A percentile compares a stretch with the other conserved stretches of the same genome.
Evolutionary conservation across 192 early-diverging fungal species (phyloP).

Genomic region (Podila epigama): DNA sequence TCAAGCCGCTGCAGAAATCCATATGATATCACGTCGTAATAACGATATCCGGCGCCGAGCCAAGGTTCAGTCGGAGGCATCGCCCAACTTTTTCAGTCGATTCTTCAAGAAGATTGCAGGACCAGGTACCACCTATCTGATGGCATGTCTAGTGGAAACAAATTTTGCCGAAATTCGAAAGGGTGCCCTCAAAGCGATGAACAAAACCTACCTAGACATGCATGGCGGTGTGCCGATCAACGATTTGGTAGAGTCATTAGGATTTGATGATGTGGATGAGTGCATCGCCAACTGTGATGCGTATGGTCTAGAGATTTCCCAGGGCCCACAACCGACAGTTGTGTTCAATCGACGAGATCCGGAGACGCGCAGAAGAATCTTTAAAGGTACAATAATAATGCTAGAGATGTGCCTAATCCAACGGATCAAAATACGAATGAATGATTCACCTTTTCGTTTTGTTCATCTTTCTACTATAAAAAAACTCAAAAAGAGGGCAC

Average conservation of each 20-base stretch:
- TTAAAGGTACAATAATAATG: slow-evolving; percentile 10
- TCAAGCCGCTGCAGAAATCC: slow-evolving; percentile 73
- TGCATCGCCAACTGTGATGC: slow-evolving; percentile 42
- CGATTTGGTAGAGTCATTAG: slow-evolving; percentile 28
- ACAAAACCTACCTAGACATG: slow-evolving; percentile 59
- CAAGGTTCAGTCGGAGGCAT: slow-evolving; percentile 58
- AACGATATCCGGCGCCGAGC: slow-evolving; percentile 57
- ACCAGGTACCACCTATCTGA: slow-evolving; percentile 67
- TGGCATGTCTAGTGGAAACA: slow-evolving; percentile 81
- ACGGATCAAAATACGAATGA: too few relatives aligned
- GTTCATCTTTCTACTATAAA: not conserved
- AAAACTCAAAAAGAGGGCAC: too few relatives aligned
- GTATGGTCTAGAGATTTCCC: slow-evolving; percentile 37
- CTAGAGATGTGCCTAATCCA: not conserved
- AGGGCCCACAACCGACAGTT: slow-evolving; percentile 16
- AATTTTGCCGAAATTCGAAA: slow-evolving; percentile 79
- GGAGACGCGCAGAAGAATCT: slow-evolving; percentile 8
- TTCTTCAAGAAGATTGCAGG: slow-evolving; percentile 78
- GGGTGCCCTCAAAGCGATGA: slow-evolving; percentile 77
- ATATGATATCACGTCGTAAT: slow-evolving; percentile 63
- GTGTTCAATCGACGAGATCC: slow-evolving; percentile 33
- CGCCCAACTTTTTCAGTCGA: slow-evolving; percentile 68
- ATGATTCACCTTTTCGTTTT: not conserved
- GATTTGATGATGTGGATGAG: slow-evolving; percentile 48
- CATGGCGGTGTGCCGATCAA: slow-evolving; percentile 25